phyloP scores from a whole-genome alignment of 1,139 yeast genomes.

The Yamadazyma dushanensis region DNA sequence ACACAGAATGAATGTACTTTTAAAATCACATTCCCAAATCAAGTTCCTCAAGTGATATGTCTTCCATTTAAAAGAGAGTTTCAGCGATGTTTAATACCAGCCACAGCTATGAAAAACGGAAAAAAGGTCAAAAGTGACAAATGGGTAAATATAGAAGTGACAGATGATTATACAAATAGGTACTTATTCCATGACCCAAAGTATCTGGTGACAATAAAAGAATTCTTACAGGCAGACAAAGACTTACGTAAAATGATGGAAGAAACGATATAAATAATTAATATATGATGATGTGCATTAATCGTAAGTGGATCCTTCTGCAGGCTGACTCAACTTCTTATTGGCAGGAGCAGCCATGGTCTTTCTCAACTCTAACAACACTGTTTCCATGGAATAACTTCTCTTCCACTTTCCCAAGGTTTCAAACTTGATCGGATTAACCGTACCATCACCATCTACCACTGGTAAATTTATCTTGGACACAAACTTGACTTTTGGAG shows the following conservation, averaged over 20 bases:
- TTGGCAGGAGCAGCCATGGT: conserved; percentile 80
- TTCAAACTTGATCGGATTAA: conserved; percentile 60
- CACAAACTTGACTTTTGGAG: conserved; percentile 78
- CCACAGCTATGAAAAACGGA: conserved; percentile 24
- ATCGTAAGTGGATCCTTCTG: conserved; percentile 74
- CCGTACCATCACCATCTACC: conserved; percentile 72
- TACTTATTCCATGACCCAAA: conserved; percentile 24
- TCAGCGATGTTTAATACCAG: conserved; percentile 44
- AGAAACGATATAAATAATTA: conserved; percentile 3
- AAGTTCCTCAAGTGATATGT: conserved; percentile 44
- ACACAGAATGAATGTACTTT: conserved; percentile 55
- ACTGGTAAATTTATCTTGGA: conserved; percentile 90
- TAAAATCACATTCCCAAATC: conserved; percentile 25
- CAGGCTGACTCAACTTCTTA: conserved; percentile 85
- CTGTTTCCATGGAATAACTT: conserved; percentile 86
- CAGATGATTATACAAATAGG: conserved; percentile 36
- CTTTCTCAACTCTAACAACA: conserved; percentile 81
- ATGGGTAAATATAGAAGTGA: conserved; percentile 48
- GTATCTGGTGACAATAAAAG: conserved; percentile 30
- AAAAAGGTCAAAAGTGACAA: conserved; percentile 24
- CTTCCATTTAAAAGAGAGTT: conserved; percentile 55
- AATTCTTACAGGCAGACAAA: conserved; percentile 40
- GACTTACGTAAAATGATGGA: conserved; percentile 37
- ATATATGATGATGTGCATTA: conserved; percentile 1
- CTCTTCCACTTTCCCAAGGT: conserved; percentile 85